Percentiles rank a stretch among this genome's conserved stretches.
Conservation (phyloP, 306 rosid genomes). For the Dalbergia cultrata region DNA sequence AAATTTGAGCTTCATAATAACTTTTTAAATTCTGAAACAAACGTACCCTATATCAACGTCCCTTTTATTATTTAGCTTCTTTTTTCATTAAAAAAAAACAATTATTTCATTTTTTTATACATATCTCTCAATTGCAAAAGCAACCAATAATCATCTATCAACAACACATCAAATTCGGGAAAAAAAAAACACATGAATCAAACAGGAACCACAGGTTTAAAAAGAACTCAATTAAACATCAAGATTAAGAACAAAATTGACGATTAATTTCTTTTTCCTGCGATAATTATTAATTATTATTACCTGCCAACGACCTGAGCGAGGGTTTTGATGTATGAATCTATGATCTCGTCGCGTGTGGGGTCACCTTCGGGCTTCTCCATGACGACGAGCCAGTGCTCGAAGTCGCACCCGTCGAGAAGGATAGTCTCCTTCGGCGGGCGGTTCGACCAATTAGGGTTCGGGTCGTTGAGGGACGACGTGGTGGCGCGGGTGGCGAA, state of each 20-base stretch:
- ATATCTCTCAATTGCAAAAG: not conserved
- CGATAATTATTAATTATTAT: not conserved
- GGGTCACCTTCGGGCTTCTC: constrained; percentile 81
- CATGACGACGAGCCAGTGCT: constrained; percentile 97
- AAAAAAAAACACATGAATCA: not conserved
- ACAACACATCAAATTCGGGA: not conserved
- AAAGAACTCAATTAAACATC: not conserved
- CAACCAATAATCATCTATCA: not conserved
- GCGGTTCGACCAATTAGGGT: constrained; percentile 93
- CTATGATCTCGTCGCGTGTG: constrained; percentile 85
- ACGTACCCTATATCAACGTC: no score
- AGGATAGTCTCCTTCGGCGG: constrained; percentile 94
- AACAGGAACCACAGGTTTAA: not conserved
- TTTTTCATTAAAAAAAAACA: not conserved
- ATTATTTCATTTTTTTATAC: not conserved
- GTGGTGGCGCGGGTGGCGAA: constrained; percentile 83
- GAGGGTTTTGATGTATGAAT: constrained; percentile 78
- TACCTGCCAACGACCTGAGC: constrained; percentile 81
- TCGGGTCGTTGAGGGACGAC: constrained; percentile 90
- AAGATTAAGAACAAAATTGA: not conserved
- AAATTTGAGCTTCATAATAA: no score
- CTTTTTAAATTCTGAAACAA: no score
- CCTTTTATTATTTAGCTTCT: no score
- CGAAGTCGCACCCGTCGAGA: constrained; percentile 96
- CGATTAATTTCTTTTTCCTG: not conserved